Base-by-base conservation (phyloP, 805 yeast species). In the Starmerella tilneyi region DNA sequence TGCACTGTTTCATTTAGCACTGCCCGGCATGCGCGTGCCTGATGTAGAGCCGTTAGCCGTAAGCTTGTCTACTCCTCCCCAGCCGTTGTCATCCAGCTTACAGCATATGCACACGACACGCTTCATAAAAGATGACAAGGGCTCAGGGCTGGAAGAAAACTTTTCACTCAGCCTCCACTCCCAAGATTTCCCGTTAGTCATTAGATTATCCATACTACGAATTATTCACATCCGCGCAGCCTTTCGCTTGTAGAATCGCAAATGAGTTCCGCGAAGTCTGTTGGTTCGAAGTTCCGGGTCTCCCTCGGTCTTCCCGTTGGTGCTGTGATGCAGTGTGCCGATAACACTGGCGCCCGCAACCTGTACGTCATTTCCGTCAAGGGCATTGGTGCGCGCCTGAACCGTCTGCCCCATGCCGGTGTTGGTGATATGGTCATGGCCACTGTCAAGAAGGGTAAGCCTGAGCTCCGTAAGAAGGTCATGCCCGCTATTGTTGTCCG, bases 391-490 rank as follows among this genome's bases (percentile, higher is more conserved):
- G 96, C 98, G 63, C 88, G 97, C 82, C 82, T 92, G 71, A 94
- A 89, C 89, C 92, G 98, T 81, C 82, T 92, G 66, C 99, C 99
- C 72, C 98, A 98, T 68, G 98, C 97, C 64, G 86, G 97, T 66
- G 89, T 92, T 64, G 99, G 99, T 79, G 99, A 94, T 75, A 64
- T 64, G 68, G 67, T 64, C 53, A 63, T 66, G 69, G 73, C 98
- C 66, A 92, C 99, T 65, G 99, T 92, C 72, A 92, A 92, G 85
- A 92, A 94, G 78, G 99, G 99, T 84, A 92, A 92, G 86, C 99
- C 99, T 72, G 99, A 92, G 77, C 85, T 92, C 72, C 88, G 99
- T 82, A 92, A 92, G 95, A 92, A 92, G 81, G 96, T 92, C 64
- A 88, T 94, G 96, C 98, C 96, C 73, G 98, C 98, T 65, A 85